These are phyloP conservation scores for Kurtzmaniella quercitrusa DNA, from an alignment of 1,139 yeast genomes.

Conservation along the genomic window DNA sequence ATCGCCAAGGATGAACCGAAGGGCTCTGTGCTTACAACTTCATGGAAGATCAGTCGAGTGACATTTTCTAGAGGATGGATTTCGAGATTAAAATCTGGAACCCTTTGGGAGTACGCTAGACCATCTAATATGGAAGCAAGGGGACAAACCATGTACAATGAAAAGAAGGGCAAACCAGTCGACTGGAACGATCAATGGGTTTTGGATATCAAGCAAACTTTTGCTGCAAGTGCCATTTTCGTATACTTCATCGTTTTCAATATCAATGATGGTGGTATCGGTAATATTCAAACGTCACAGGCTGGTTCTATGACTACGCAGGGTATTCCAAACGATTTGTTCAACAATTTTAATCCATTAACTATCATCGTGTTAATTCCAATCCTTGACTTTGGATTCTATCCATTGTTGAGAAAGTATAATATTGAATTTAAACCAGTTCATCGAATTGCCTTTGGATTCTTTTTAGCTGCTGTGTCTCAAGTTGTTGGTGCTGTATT, in stretches of 20 bases:
- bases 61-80: slow-evolving; percentile 40
- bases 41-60: slow-evolving; percentile 36
- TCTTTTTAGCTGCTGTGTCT: slow-evolving; percentile 30
- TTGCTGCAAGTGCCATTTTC: slow-evolving; percentile 59
- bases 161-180: slow-evolving; percentile 29
- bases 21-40: slow-evolving; percentile 46
- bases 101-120: slow-evolving; percentile 54
- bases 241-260: slow-evolving; percentile 60
- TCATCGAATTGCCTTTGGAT: slow-evolving; percentile 34
- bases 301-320: slow-evolving; percentile 63
- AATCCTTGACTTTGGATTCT: slow-evolving; percentile 51
- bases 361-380: slow-evolving; percentile 65
- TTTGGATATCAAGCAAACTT: slow-evolving; percentile 54
- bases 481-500: slow-evolving; percentile 41
- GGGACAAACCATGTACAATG: slow-evolving; percentile 30
- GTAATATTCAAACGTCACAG: slow-evolving; percentile 59
- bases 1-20: slow-evolving; percentile 39
- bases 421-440: slow-evolving; percentile 37
- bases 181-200: slow-evolving; percentile 57
- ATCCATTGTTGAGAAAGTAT: slow-evolving; percentile 55
- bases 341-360: slow-evolving; percentile 64
- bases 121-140: slow-evolving; percentile 46
- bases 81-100: slow-evolving; percentile 28
- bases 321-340: slow-evolving; percentile 70
- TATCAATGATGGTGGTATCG: slow-evolving; percentile 64